These are phyloP conservation scores for Aspergillus calidoustus DNA, from an alignment of 2,329 filamentous ascomycete genomes.

Conservation along the genomic window DNA sequence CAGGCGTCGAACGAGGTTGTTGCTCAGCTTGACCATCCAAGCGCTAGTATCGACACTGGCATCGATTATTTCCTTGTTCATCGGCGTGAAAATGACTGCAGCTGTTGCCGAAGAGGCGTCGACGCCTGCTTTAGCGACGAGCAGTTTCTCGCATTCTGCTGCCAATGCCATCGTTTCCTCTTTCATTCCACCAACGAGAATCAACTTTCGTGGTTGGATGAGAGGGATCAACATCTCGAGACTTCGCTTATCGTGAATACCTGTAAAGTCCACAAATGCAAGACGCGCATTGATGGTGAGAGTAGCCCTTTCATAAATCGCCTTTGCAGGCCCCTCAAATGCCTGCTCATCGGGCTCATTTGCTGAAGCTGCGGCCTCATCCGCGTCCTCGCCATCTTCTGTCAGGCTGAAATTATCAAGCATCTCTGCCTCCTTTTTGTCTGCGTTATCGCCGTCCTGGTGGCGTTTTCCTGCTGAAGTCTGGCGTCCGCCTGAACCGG, in stretches of 20 bases:
- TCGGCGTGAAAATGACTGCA: constrained; percentile 81
- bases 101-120: constrained; percentile 49
- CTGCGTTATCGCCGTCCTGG: constrained; percentile 47
- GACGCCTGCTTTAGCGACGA: constrained; percentile 50
- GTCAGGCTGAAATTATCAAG: constrained; percentile 54
- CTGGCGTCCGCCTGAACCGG: constrained; percentile 49
- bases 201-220: constrained; percentile 91
- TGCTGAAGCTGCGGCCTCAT: constrained; percentile 60
- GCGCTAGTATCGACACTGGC: constrained; percentile 97
- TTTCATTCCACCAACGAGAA: constrained; percentile 80
- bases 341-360: constrained; percentile 56
- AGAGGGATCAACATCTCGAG: constrained; percentile 93
- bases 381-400: constrained; percentile 61
- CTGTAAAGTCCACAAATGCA: constrained; percentile 88
- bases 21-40: constrained; percentile 91
- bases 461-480: constrained; percentile 63
- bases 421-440: constrained; percentile 48
- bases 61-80: constrained; percentile 74
- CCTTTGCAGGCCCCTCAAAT: constrained; percentile 73
- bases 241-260: constrained; percentile 90
- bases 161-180: constrained; percentile 81
- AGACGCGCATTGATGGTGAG: constrained; percentile 75
- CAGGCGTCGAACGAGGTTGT: constrained; percentile 80
- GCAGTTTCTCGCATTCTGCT: constrained; percentile 74
- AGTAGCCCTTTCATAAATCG: constrained; percentile 66